Evolutionary conservation across 345 rosid genomes (phyloP), one percentile per base, ranked within the genome.

Genomic region (Eucalyptus shirleyi): DNA sequence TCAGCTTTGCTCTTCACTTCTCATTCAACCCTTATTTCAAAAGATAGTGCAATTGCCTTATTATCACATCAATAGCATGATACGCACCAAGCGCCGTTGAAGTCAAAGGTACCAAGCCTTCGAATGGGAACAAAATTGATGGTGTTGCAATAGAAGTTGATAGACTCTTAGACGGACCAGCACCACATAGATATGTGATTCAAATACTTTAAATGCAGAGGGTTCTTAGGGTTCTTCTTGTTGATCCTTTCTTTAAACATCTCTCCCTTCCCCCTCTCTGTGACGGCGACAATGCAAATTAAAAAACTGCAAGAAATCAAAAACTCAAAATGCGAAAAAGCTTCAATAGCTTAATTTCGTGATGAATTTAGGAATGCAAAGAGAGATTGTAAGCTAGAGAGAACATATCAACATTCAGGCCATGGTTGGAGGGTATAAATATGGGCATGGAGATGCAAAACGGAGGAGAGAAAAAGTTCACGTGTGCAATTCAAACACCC

Each of bases 101-200:
- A 97, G 82, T 95, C 91, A 21, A 96, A 89, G n/a, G 62, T 92
- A 14, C 92, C 92, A 18, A 98, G 98, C 89, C 99, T 93, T 60
- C 93, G 90, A 53, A 97, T 87, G 26, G 97, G 97, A 55, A 92
- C 69, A 92, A 97, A 96, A 8, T 98, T 98, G 50, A 97, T 93
- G 23, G 94, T 91, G 12, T 95, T 89, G 21, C 92, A 95, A 83
- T 97, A 96, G 91, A 97, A 97, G 55, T 90, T 89, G 69, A 96
- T 87, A 32, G 99, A 93, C 80, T 93, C 91, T 67, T 94, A 91
- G 8, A 97, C 32, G 59, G 98, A 96, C 91, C 95, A 91, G 87
- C 98, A 95, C 65, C 91, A 89, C 37, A 93, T 88, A 3, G 98
- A 96, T n/a, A 97, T 93, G 89, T 97, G 98, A 91, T 97, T 96